Base-by-base conservation (phyloP, 164 flowering plant genomes). In the Magnolia officinalis region DNA sequence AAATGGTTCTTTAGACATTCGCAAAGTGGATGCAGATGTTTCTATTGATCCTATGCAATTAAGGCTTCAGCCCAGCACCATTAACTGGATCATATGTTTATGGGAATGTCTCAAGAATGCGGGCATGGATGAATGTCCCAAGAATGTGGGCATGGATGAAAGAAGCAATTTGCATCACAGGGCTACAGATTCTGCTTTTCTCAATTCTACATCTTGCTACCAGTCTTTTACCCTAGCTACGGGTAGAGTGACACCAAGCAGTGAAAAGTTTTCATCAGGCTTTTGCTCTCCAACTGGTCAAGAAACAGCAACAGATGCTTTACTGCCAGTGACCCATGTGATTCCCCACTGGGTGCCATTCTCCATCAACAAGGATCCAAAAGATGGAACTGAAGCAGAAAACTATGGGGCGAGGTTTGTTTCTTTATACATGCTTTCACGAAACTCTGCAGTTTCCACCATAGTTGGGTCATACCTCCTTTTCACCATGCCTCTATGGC, bases 381-480 rank as follows among this genome's bases (percentile, higher is more conserved):
- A 81, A 67, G 85, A 80, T 37, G 68, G 58, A 73, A 70, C 59
- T 61, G 87, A 77, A 67, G 87, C 50, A 10, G 70, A 66, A 66
- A 96, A 94, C 81, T 84, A 90, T 77, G 95, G 90, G 71, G 92
- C 96, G 81, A 96, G 99, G 98, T 96, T 80, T 59, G 89, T 82
- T 65, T 74, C 29, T 63, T 29, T 55, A 76, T 73, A 26, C 72
- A 1, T 75, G 16, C 70, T 82, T 63, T 68, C 20, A 19, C 49
- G 21, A 50, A 49, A 18, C 23, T 50, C 58, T 45, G 26, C 67
- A 73, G 50, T 73, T 59, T 61, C 1, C 18, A 26, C 23, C 21
- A 5, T 18, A 67, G 58, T n/a, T 70, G 11, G 19, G 58, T 49
- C 45, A 19, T 50, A 50, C 29, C 71, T 37, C 68, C 10, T 23